Percentiles rank a stretch among this genome's conserved stretches.
Conservation (phyloP, 2,329 filamentous ascomycete species). For the Berkeleyomyces rouxiae region DNA sequence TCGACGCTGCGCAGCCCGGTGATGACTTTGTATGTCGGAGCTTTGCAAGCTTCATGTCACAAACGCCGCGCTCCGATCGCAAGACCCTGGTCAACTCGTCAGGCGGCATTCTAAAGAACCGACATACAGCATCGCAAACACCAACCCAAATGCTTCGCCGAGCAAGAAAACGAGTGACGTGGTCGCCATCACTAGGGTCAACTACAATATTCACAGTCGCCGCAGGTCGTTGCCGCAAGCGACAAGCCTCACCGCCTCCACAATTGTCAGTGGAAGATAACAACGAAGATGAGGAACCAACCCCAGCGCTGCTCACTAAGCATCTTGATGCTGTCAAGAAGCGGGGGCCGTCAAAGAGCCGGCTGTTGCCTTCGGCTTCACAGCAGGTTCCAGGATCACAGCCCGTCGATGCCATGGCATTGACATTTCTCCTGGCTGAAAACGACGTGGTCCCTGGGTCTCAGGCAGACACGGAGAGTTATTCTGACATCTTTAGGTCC, state of each 20-base stretch:
- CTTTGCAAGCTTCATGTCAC: constrained; percentile 12
- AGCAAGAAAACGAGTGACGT: constrained; percentile 22
- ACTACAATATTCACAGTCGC: constrained; percentile 9
- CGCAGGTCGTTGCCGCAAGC: not conserved
- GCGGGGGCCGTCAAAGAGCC: not conserved
- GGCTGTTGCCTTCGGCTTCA: constrained; percentile 26
- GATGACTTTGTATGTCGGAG: constrained; percentile 12
- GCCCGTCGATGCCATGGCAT: constrained; percentile 29
- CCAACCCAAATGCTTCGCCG: not conserved
- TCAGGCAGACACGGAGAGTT: constrained; percentile 7
- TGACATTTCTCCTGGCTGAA: constrained; percentile 33
- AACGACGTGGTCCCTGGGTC: constrained; percentile 13
- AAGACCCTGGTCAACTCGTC: not conserved
- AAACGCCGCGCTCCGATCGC: not conserved
- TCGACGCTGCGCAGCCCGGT: not conserved
- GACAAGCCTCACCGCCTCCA: constrained; percentile 7
- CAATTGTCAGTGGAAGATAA: not conserved
- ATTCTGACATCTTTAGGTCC: constrained; percentile 4
- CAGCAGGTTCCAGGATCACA: constrained; percentile 27
- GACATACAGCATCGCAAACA: not conserved
- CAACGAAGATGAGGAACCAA: constrained; percentile 14
- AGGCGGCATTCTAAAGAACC: constrained; percentile 7
- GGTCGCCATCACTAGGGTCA: constrained; percentile 18
- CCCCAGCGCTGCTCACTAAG: constrained; percentile 9
- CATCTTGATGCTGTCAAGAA: constrained; percentile 5